A percentile compares a stretch with the other conserved stretches of the same genome.
Evolutionary conservation across 345 rosid species (phyloP).

Genomic region (Eucalyptus cloeziana): DNA sequence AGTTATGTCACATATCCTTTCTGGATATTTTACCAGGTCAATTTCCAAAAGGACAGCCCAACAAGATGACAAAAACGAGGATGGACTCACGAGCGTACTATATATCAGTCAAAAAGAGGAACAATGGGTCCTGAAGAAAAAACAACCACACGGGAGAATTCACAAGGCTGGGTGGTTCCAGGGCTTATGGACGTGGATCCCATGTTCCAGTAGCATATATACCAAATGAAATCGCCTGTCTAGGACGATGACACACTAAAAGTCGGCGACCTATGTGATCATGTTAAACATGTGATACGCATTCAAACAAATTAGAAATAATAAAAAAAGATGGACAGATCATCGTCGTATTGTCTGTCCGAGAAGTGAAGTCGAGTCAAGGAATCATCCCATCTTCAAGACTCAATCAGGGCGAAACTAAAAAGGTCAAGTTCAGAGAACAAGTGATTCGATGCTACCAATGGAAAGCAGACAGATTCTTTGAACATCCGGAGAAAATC

Average conservation of each 20-base stretch:
- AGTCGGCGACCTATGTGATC: background rate
- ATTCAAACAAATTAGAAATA: background rate
- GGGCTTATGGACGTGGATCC: background rate
- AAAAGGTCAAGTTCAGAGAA: background rate
- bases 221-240: background rate
- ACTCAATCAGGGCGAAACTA: background rate
- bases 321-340: background rate
- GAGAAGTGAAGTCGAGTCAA: background rate
- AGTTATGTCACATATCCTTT: background rate
- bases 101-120: background rate
- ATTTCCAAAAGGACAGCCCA: background rate
- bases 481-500: background rate
- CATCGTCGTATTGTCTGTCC: background rate
- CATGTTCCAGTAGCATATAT: background rate
- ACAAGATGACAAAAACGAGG: background rate
- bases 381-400: background rate
- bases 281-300: background rate
- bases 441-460: background rate
- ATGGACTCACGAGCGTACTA: background rate
- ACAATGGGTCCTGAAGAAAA: background rate
- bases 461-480: background rate
- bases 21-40: background rate
- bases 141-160: background rate
- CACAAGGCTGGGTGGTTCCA: background rate
- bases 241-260: background rate